Base-by-base conservation (phyloP, 2,329 filamentous ascomycete species). In the Neocatenulostroma microsporum region DNA sequence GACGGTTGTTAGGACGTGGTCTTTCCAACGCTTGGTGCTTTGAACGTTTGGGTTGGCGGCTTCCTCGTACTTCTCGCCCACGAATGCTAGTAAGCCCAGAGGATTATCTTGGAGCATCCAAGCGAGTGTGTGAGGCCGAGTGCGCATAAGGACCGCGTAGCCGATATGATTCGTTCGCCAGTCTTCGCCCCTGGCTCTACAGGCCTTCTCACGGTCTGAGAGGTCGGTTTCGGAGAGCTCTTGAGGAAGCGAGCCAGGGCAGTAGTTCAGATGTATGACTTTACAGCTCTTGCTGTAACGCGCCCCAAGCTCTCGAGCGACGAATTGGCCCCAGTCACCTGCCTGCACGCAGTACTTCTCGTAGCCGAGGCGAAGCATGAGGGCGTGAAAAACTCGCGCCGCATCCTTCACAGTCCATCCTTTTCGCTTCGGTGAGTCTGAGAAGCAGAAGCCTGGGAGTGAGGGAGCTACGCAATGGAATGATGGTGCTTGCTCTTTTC, bases 391-490 rank as follows among this genome's bases (percentile, higher is more conserved):
- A 8, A 63, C 29, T 0, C 57, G 50, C 5, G 62, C 58, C 1
- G 56, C 62, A 36, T 66, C 60, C 19, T 55, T 50, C 11, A 61
- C 44, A 3, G 51, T 61, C 61, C 62, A 66, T 3, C 50, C 53
- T 3, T 40, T 43, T 1, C 44, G 34, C 2, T 51, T 50, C 5
- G 62, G 55, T 4, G 51, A 44, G 5, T 47, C 46, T 1, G 58
- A 68, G 58, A 76, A 70, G 47, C 70, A 64, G 42, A 65, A 73
- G 30, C 72, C 70, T 1, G 75, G 74, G 2, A 80, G 57, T 5
- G 70, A 75, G 0, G 75, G 75, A 0, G 73, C 73, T 0, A 80
- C 68, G 9, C 77, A 60, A 41, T 78, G 67, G 46, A 78, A 80
- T 0, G 67, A 61, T 2, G 43, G 45, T n/a, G n/a, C n/a, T n/a